Evolutionary conservation across 2,329 filamentous ascomycete genomes (phyloP), one percentile per base, ranked within the genome.

Genomic region (Aspergillus sp.): DNA sequence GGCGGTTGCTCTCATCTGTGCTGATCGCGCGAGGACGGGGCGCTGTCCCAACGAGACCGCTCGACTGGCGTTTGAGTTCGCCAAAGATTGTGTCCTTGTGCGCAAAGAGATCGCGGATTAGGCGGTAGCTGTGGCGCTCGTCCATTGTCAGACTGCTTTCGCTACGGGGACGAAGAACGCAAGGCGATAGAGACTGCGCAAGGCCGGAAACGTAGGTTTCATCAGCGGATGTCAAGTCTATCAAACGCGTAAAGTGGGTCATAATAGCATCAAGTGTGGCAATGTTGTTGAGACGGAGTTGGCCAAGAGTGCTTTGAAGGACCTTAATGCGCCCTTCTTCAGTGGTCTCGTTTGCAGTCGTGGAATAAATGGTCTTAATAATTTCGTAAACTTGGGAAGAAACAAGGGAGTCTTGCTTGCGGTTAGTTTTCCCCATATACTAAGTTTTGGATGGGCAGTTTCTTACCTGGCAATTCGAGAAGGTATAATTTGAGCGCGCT

Each of bases 301-400:
- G 93, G 39, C 93, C 93, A 55, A 99, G 87, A 0, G 95, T 98
- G 67, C 95, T 96, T 75, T 99, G 95, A 34, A 99, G 85, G 59
- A 98, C 91, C 54, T 92, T 89, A 62, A 99, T 84, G 53, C 95
- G 89, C 12, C 90, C 87, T 51, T 87, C 83, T 66, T 96, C 90
- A 3, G 87, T 86, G 15, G 85, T 84, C 56, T 96, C 91, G 42
- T 89, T 84, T 47, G 89, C 83, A 12, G 91, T 88, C 13, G 90
- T 92, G 47, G 87, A 88, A 79, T 99, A 99, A 63, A 99, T 96
- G 2, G 92, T 98, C 78, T 96, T 93, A 72, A 99, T 88, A 70
- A 99, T 98, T 78, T 99, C 96, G 74, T 99, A 99, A 57, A 99
- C 92, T 73, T 98, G 93, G 41, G 92, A 96, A 56, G 95, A 98